Percentiles rank a stretch among this genome's conserved stretches.
Conservation (phyloP, 2,329 filamentous ascomycete species). For the Hymenoscyphus linearis region DNA sequence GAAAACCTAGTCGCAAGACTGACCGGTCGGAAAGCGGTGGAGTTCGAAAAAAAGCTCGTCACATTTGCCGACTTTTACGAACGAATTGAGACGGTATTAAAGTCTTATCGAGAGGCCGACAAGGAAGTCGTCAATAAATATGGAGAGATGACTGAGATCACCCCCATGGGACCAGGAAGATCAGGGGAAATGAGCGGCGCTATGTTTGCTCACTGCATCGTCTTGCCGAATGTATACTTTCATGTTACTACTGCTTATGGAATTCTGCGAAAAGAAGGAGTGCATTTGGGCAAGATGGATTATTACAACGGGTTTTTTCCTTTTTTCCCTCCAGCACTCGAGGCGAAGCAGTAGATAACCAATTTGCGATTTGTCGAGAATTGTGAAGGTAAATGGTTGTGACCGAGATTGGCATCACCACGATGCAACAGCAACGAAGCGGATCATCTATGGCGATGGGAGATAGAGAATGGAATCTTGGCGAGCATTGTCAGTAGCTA, state of each 20-base stretch:
- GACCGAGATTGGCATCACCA: too few relatives aligned
- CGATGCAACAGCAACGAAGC: too few relatives aligned
- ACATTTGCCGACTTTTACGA: background rate
- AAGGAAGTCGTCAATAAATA: background rate
- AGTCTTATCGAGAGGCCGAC: background rate
- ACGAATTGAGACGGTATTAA: background rate
- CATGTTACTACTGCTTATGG: conserved; percentile 53
- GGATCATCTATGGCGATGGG: too few relatives aligned
- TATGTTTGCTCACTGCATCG: conserved; percentile 43
- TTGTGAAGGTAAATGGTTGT: too few relatives aligned
- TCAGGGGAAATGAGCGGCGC: conserved; percentile 11
- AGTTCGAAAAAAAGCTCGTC: background rate
- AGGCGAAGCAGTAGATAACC: conserved; percentile 4
- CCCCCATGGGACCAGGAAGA: conserved; percentile 15
- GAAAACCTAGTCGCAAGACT: conserved; percentile 27
- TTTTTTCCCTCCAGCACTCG: too few relatives aligned
- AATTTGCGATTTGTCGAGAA: too few relatives aligned
- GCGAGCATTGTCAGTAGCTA: too few relatives aligned
- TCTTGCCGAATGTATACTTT: conserved; percentile 57
- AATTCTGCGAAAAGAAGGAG: conserved; percentile 55
- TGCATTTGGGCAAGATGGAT: conserved; percentile 53
- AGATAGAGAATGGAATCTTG: too few relatives aligned
- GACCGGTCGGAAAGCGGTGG: conserved; percentile 23
- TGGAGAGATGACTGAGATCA: background rate
- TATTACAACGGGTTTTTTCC: conserved; percentile 32